phyloP scores from a whole-genome alignment of 169 alveolate species.

The Plasmodium gonderi region DNA sequence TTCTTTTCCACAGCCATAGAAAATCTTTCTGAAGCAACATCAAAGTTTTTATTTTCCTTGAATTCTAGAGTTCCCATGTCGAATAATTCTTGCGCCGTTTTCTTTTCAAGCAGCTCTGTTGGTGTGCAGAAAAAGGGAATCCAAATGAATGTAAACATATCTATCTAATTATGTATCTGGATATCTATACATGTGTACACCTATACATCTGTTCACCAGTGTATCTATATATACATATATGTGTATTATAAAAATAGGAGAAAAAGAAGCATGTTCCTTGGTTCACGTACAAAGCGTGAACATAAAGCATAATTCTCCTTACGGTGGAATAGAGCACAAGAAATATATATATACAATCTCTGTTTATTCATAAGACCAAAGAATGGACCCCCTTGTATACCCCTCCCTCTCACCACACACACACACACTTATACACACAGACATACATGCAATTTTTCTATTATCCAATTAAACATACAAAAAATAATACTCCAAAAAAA shows the following conservation, averaged over 20 bases:
- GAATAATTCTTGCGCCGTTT: conserved; percentile 63
- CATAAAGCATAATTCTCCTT: too few relatives aligned
- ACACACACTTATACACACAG: not conserved
- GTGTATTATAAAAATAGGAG: not conserved
- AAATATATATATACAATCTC: not conserved
- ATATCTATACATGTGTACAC: not conserved
- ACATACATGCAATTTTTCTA: not conserved
- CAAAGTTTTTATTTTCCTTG: conserved; percentile 62
- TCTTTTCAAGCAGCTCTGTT: conserved; percentile 50
- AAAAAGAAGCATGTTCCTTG: too few relatives aligned
- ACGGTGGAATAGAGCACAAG: too few relatives aligned
- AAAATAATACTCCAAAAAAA: not conserved
- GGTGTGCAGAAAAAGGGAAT: not conserved
- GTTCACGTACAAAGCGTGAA: not conserved
- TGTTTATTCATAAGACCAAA: too few relatives aligned
- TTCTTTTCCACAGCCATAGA: conserved; percentile 72
- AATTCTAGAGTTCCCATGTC: conserved; percentile 72
- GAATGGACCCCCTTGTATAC: too few relatives aligned
- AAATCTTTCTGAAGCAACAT: conserved; percentile 60
- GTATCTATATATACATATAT: too few relatives aligned
- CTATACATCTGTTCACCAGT: not conserved
- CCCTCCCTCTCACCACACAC: too few relatives aligned
- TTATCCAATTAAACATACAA: too few relatives aligned
- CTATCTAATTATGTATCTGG: not conserved
- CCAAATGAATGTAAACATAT: not conserved